These are phyloP conservation scores for Plantago coronopus DNA, from an alignment of 305 asterid genomes.

Conservation along the genomic window DNA sequence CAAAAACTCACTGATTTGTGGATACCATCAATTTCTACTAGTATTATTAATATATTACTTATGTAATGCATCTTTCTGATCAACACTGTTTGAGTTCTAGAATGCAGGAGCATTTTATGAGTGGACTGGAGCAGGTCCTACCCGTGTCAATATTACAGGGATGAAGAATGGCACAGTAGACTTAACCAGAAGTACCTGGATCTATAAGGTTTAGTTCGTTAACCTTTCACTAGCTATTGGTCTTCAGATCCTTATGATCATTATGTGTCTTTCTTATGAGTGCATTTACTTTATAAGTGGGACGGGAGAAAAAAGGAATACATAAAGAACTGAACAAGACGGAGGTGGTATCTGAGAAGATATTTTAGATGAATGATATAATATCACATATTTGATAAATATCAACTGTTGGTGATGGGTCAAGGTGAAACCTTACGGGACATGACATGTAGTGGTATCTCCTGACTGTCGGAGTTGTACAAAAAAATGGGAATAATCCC, in stretches of 20 bases:
- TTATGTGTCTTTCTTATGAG: not conserved
- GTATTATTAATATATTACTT: not conserved
- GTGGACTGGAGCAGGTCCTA: conserved; percentile 87
- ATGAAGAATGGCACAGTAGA: conserved; percentile 58
- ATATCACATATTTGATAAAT: too few relatives aligned
- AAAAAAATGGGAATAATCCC: conserved; percentile 2
- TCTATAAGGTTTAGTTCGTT: conserved; percentile 52
- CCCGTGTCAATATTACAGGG: conserved; percentile 63
- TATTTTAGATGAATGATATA: too few relatives aligned
- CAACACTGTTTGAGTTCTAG: conserved; percentile 33
- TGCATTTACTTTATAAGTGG: conserved; percentile 1
- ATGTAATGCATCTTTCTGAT: conserved; percentile 5
- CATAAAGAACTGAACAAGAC: too few relatives aligned
- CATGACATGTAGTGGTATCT: too few relatives aligned
- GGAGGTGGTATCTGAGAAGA: too few relatives aligned
- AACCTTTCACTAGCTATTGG: conserved; percentile 5
- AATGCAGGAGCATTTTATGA: conserved; percentile 89
- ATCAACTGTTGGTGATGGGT: too few relatives aligned
- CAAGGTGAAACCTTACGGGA: too few relatives aligned
- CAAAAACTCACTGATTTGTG: too few relatives aligned
- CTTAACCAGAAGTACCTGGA: conserved; percentile 60
- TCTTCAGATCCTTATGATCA: conserved; percentile 8
- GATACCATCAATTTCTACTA: not conserved
- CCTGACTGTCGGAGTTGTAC: not conserved
- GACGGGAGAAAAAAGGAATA: too few relatives aligned